phyloP scores from a whole-genome alignment of 2,329 filamentous ascomycete species.

The Neonectria sp. region DNA sequence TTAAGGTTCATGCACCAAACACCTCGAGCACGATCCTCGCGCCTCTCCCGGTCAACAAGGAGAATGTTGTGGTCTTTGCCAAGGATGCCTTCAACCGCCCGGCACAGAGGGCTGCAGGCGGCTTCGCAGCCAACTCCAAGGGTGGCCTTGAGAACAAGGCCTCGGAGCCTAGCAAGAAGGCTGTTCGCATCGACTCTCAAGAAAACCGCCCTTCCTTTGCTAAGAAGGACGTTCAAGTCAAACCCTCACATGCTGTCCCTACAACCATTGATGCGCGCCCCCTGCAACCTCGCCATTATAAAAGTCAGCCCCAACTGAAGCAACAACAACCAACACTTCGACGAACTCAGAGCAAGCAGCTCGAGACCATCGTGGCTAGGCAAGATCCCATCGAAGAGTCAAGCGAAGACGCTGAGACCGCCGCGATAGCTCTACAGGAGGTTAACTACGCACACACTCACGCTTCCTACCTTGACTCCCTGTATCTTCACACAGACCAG shows the following conservation, averaged over 20 bases:
- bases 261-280: constrained; percentile 41
- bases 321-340: constrained; percentile 57
- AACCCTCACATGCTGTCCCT: constrained; percentile 34
- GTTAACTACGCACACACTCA: constrained; percentile 42
- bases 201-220: constrained; percentile 33
- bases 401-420: constrained; percentile 27
- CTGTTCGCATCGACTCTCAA: constrained; percentile 33
- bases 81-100: constrained; percentile 58
- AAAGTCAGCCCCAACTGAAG: constrained; percentile 69
- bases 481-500: constrained; percentile 45
- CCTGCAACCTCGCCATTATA: constrained; percentile 64
- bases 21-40: constrained; percentile 46
- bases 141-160: constrained; percentile 42
- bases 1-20: constrained; percentile 49
- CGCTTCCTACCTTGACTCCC: constrained; percentile 48
- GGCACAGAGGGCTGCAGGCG: constrained; percentile 49
- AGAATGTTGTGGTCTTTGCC: constrained; percentile 56
- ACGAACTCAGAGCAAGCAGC: constrained; percentile 62
- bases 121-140: constrained; percentile 43
- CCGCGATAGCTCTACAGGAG: constrained; percentile 34
- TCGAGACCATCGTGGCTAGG: constrained; percentile 47
- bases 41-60: constrained; percentile 56
- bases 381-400: constrained; percentile 34
- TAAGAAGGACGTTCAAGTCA: constrained; percentile 40
- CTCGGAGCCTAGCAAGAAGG: constrained; percentile 46